Base-by-base conservation (phyloP, 306 rosid genomes). In the Quercus mongolica region DNA sequence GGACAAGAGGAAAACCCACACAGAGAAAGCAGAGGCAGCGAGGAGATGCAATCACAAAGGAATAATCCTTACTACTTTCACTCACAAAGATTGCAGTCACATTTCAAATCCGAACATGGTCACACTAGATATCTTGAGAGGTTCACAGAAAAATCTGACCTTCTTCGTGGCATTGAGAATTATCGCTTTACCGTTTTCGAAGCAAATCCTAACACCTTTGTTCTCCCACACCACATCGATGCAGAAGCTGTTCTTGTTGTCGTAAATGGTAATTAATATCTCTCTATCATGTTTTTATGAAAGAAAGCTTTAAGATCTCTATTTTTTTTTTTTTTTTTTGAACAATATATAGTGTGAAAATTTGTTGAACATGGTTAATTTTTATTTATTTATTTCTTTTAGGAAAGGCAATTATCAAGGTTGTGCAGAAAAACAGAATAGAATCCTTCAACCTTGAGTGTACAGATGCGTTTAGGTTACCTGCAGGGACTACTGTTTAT, bases 1-100 rank as follows among this genome's bases (percentile, higher is more conserved):
- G 69, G 17, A 71, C 70, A 41, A 23, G 71, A 75, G 17, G 44
- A 35, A 6, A 57, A 56, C 9, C 26, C 7, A 2, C 69, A 6
- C 5, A 49, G 67, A 8, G 64, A 76, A 52, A 41, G 56, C 54
- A 69, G 28, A 26, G 35, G 69, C n/a, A 4, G 20, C 9, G 56
- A 56, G 8, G 73, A 76, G 57, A 26, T 18, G 23, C 64, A 70
- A n/a, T 38, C 10, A 1, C 82, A 78, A 64, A 74, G 76, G 25
- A 8, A 83, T 79, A 86, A 86, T 52, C 89, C 89, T 7, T 88
- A 73, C 74, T 80, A 79, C 76, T 83, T 88, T 33, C 87, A 63
- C 3, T 78, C 80, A 0, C 73, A 69, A 3, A 75, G 74, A 26
- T 77, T 83, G 25, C 83, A 79, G 31, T 41, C 86, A 1, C 49